Evolutionary conservation across 78 protist species (phyloP), one percentile per base, ranked within the genome.

Genomic region (Anaeramoeba ignava): DNA sequence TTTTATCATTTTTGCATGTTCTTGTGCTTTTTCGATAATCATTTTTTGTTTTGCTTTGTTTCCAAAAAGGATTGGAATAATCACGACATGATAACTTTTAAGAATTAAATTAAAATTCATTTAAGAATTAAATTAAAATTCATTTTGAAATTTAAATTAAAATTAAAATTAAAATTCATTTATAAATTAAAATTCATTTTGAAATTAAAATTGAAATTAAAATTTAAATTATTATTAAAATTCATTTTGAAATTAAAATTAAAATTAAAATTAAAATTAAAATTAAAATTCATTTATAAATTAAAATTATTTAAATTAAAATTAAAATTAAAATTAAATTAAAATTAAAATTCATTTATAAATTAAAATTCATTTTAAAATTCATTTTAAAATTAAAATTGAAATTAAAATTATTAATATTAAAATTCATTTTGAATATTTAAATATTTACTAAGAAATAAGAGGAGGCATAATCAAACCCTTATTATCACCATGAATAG

Each of bases 401-500:
- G 81, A 39, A 39, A 27, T 38, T 38, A 38, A 78, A 39, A 39
- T 38, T 39, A 3, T 38, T 38, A 1, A 38, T 39, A 27, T 3
- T 38, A 39, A 1, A 1, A 1, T 2, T 1, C 81, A n/a, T n/a
- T n/a, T n/a, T n/a, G 81, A 3, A 3, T 39, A 78, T 1, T 1
- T 2, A 3, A 3, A 3, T 38, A 39, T 27, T 38, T 38, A 1
- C 42, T 2, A 38, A 3, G 81, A 3, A 3, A 39, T 38, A 39
- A 1, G 1, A 38, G 78, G 17, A 36, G 83, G 83, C 17, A 41
- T 2, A 3, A 36, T 40, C 54, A 2, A 2, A 36, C 83, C 86
- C 37, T 84, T 41, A 3, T 84, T 39, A 80, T 90, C 92, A 33
- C 88, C 86, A 81, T 90, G 87, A 33, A 79, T 1, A 83, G 83